Percentiles rank a stretch among this genome's conserved stretches.
phyloP scores from a whole-genome alignment of 2,329 filamentous ascomycete species.

The Colletotrichum musae region DNA sequence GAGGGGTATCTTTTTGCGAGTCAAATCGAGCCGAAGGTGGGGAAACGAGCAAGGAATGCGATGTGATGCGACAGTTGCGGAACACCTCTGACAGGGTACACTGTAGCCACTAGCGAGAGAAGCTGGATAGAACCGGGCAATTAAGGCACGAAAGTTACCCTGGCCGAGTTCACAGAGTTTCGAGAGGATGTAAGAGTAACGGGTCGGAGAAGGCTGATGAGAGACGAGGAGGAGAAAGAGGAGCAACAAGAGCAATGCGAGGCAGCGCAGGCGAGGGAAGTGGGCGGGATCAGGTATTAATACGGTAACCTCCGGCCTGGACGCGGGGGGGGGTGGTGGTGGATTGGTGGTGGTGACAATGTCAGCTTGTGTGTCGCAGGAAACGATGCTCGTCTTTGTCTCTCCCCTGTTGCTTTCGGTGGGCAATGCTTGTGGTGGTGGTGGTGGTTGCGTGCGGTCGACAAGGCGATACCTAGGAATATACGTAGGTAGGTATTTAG shows the following conservation, averaged over 20 bases:
- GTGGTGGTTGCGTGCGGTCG: conserved; percentile 6
- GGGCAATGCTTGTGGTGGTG: neutral
- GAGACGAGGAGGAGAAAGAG: conserved; percentile 3
- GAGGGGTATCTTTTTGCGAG: conserved; percentile 40
- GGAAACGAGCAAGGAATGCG: conserved; percentile 40
- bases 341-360: conserved; percentile 3
- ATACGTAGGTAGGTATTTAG: too few relatives aligned
- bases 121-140: neutral
- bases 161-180: too few relatives aligned
- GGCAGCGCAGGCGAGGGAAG: conserved; percentile 8
- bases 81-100: conserved; percentile 31
- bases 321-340: conserved; percentile 1
- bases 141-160: too few relatives aligned
- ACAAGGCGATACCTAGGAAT: neutral
- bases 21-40: conserved; percentile 39
- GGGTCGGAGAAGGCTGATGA: too few relatives aligned
- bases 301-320: conserved; percentile 15
- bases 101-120: conserved; percentile 17
- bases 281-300: conserved; percentile 25
- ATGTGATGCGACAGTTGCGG: conserved; percentile 41
- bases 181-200: too few relatives aligned
- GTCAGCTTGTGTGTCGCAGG: conserved; percentile 3
- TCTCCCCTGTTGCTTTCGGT: conserved; percentile 20
- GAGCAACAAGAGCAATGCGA: neutral
- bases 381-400: conserved; percentile 30